These are phyloP conservation scores for Trichoderma koningiopsis DNA, from an alignment of 2,329 filamentous ascomycete genomes.

Conservation along the genomic window DNA sequence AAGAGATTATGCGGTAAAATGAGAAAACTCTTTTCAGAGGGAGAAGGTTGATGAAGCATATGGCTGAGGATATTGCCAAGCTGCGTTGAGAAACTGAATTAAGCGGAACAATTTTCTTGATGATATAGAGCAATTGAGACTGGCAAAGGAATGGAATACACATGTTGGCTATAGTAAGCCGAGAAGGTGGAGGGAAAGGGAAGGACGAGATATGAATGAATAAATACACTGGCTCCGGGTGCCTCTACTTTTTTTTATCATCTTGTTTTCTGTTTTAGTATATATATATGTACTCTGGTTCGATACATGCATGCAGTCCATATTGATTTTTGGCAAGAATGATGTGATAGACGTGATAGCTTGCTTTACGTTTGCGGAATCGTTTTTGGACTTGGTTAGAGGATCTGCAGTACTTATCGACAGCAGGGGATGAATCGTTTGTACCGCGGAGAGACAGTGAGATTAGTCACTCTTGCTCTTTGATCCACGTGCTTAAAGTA, in stretches of 20 bases:
- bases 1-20: constrained; percentile 79
- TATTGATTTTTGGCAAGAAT: not conserved
- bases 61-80: not conserved
- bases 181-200: constrained; percentile 3
- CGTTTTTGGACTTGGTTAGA: not conserved
- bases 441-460: not conserved
- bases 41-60: not conserved
- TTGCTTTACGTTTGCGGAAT: not conserved
- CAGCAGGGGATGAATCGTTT: not conserved
- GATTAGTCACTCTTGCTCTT: not conserved
- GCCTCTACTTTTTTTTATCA: not conserved
- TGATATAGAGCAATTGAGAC: constrained; percentile 16
- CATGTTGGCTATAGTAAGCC: not conserved
- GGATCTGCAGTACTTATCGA: no score
- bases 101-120: constrained; percentile 7
- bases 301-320: not conserved
- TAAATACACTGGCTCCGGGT: constrained; percentile 20
- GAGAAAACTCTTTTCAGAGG: not conserved
- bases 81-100: not conserved
- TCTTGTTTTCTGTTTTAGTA: not conserved
- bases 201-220: constrained; percentile 13
- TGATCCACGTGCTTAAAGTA: not conserved
- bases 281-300: not conserved
- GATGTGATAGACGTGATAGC: not conserved
- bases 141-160: constrained; percentile 1